phyloP scores from a whole-genome alignment of 2,329 filamentous ascomycete species.

The Atkinsonella hypoxylon region DNA sequence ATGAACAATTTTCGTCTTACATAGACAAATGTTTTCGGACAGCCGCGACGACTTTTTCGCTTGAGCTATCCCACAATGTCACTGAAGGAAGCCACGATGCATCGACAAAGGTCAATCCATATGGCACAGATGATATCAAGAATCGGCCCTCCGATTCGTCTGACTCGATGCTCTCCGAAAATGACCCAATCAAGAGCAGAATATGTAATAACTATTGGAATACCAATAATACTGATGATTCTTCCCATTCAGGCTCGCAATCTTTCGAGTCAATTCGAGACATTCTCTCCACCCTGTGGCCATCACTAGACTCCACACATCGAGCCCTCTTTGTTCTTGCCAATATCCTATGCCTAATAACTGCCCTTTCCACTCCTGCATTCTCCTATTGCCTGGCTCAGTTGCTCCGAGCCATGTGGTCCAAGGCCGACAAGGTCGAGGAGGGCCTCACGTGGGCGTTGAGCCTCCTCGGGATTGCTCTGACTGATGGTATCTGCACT shows the following conservation, averaged over 20 bases:
- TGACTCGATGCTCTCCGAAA: background rate
- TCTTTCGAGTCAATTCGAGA: background rate
- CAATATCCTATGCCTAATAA: conserved; percentile 47
- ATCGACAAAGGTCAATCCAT: background rate
- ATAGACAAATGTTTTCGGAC: conserved; percentile 2
- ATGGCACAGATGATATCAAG: background rate
- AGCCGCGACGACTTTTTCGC: background rate
- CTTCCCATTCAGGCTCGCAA: background rate
- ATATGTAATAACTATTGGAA: background rate
- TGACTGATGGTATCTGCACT: conserved; percentile 51
- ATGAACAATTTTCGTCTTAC: conserved; percentile 5
- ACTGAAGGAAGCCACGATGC: background rate
- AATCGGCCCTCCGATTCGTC: background rate
- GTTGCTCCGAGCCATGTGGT: conserved; percentile 59
- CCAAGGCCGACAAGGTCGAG: conserved; percentile 32
- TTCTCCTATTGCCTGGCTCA: conserved; percentile 70
- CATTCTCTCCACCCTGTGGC: conserved; percentile 51
- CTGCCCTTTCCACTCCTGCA: conserved; percentile 55
- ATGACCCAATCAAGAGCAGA: background rate
- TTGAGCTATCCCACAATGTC: background rate
- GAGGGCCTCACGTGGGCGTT: conserved; percentile 56
- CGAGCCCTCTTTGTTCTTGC: conserved; percentile 46
- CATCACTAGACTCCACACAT: conserved; percentile 40
- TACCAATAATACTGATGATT: background rate
- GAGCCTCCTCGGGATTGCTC: conserved; percentile 54